Evolutionary conservation across 1,139 yeast species (phyloP).

Genomic region (Diutina siamensis): DNA sequence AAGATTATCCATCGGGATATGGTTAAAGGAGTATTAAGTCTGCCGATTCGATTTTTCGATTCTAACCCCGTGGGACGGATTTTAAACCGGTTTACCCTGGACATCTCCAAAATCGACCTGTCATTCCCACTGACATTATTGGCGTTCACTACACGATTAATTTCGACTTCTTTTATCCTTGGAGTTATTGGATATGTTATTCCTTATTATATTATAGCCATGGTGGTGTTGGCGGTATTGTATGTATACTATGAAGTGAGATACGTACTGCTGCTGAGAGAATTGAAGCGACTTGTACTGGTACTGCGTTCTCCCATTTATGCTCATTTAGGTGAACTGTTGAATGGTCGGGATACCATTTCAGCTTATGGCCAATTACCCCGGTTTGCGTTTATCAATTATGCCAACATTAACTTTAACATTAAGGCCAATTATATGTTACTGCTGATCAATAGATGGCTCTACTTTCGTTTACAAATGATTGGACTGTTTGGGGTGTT

Average conservation of each 20-base stretch:
- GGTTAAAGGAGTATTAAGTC: constrained; percentile 16
- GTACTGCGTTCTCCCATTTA: constrained; percentile 47
- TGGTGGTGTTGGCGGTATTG: constrained; percentile 27
- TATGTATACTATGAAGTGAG: constrained; percentile 42
- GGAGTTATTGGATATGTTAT: constrained; percentile 23
- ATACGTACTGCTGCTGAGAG: constrained; percentile 44
- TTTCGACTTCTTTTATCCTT: constrained; percentile 39
- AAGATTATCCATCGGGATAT: constrained; percentile 16
- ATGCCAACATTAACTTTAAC: constrained; percentile 51
- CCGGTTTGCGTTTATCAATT: constrained; percentile 44
- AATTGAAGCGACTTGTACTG: constrained; percentile 42
- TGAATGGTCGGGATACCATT: constrained; percentile 49
- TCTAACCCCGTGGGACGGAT: constrained; percentile 22
- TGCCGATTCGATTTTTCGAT: constrained; percentile 23
- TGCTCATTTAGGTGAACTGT: constrained; percentile 53
- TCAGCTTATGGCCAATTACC: constrained; percentile 42
- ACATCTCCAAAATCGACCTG: constrained; percentile 51
- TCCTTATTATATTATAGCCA: constrained; percentile 38
- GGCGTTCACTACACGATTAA: constrained; percentile 27
- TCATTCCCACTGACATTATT: constrained; percentile 35
- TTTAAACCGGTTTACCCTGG: constrained; percentile 50
- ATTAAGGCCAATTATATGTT: constrained; percentile 46
- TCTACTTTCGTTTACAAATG: constrained; percentile 54
- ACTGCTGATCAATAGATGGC: constrained; percentile 59
- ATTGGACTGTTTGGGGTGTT: constrained; percentile 58